Evolutionary conservation across 257 asterid species (phyloP).

Genomic region (Ehretia macrophylla): DNA sequence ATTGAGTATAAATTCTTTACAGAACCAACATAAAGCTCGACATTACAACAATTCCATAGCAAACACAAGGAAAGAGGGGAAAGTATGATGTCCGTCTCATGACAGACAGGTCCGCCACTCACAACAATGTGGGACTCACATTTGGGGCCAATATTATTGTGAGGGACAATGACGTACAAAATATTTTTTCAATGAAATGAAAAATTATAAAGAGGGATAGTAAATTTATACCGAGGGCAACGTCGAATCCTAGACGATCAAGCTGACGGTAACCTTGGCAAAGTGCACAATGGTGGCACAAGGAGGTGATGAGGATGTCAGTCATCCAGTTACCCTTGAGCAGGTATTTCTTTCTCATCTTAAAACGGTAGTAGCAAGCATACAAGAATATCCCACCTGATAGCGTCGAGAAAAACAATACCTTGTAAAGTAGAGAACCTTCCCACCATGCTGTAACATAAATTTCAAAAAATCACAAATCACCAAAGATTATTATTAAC

Average conservation of each 20-base stretch:
- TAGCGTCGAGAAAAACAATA: not conserved
- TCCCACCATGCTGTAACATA: slow-evolving; percentile 14
- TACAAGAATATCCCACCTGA: not conserved
- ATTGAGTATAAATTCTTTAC: too few relatives aligned
- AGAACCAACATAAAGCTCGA: too few relatives aligned
- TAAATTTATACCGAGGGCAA: slow-evolving; percentile 12
- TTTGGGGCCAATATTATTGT: too few relatives aligned
- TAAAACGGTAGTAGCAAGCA: not conserved
- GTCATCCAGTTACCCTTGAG: not conserved
- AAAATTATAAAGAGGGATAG: too few relatives aligned
- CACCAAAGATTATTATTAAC: too few relatives aligned
- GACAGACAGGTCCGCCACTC: too few relatives aligned
- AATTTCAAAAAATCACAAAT: not conserved
- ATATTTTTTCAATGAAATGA: too few relatives aligned
- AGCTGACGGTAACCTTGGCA: slow-evolving; percentile 17
- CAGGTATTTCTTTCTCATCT: slow-evolving; percentile 9
- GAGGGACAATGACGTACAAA: too few relatives aligned
- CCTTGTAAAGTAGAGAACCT: slow-evolving; percentile 2
- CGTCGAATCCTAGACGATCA: slow-evolving; percentile 7
- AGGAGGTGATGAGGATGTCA: not conserved
- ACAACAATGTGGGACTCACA: too few relatives aligned
- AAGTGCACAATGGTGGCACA: slow-evolving; percentile 8
- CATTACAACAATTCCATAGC: too few relatives aligned
- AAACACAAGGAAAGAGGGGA: too few relatives aligned
- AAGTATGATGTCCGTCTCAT: too few relatives aligned